Base-by-base conservation (phyloP, 495 filamentous ascomycete species). In the Talaromyces nanjingensis region DNA sequence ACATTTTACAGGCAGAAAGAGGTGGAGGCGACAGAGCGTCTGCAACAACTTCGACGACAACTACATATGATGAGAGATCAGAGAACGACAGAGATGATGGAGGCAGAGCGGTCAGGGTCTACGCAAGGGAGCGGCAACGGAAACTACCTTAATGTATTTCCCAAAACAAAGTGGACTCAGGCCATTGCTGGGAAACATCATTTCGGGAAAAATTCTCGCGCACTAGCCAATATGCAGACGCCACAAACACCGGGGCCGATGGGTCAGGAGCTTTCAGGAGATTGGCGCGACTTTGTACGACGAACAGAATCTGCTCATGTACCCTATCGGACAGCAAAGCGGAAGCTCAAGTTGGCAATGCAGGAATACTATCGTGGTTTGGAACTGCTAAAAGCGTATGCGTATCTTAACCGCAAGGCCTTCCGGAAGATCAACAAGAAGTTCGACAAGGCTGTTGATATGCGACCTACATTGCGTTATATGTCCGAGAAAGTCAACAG, bases 371-470 rank as follows among this genome's bases (percentile, higher is more conserved):
- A 98, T 72, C 86, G 93, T 33, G 88, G 91, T 6, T 81, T 98
- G 3, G 94, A 98, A 72, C 81, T 98, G 18, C 75, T 98, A 22
- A 96, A 97, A 75, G 89, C 90, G 0, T 98, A 94, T 69, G 89
- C 91, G 6, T 80, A 92, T 20, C 77, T 97, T 14, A 98, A 98
- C 70, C 83, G 89, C 57, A 94, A 91, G 2, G 96, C 92, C 1
- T 97, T 98, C 65, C 89, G 93, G 7, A 98, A 98, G 73, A 92
- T 98, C 70, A 98, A 94, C 74, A 98, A 98, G 76, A 98, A 98
- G 76, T 97, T 92, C 68, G 93, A 98, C 77, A 98, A 98, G 74
- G 84, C 86, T 6, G 84, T 91, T 60, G 85, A 93, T 65, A 85
- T 91, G 56, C 84, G 87, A 27, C 89, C 90, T 2, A 83, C 88